phyloP scores from a whole-genome alignment of 768 basidiomycete genomes.

The Amanita inopinata region DNA sequence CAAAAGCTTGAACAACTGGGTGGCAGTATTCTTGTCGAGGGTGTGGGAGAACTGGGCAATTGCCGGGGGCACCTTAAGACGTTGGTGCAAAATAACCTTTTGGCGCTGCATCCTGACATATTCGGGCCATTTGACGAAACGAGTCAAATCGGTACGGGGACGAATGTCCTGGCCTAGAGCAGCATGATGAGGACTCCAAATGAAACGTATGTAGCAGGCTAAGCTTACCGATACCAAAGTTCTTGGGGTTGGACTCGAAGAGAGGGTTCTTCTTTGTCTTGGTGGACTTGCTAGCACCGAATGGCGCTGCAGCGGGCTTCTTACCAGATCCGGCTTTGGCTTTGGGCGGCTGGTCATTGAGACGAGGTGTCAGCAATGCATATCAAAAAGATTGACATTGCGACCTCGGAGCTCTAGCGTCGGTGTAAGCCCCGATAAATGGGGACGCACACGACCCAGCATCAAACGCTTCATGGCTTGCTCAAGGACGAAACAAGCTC shows the following conservation, averaged over 20 bases:
- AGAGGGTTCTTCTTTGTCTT: constrained; percentile 91
- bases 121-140: constrained; percentile 99
- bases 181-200: neutral
- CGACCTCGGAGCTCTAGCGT: constrained; percentile 49
- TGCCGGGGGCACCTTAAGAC: constrained; percentile 95
- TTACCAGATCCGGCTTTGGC: constrained; percentile 61
- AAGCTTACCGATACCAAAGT: constrained; percentile 86
- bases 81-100: constrained; percentile 96
- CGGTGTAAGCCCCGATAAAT: constrained; percentile 18
- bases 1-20: constrained; percentile 93
- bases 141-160: constrained; percentile 82
- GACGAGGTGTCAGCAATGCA: constrained; percentile 52
- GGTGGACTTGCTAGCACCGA: constrained; percentile 63
- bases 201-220: neutral
- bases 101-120: constrained; percentile 97
- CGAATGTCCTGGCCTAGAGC: constrained; percentile 86
- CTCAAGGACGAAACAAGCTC: neutral
- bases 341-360: constrained; percentile 91
- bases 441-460: constrained; percentile 6
- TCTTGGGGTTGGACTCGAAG: constrained; percentile 83
- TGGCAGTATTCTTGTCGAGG: constrained; percentile 98
- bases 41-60: constrained; percentile 98
- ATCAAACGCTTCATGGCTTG: neutral
- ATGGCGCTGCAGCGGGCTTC: constrained; percentile 81
- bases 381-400: constrained; percentile 20